Conservation (phyloP, 129 eudicot genomes). For the Glebionis coronaria region DNA sequence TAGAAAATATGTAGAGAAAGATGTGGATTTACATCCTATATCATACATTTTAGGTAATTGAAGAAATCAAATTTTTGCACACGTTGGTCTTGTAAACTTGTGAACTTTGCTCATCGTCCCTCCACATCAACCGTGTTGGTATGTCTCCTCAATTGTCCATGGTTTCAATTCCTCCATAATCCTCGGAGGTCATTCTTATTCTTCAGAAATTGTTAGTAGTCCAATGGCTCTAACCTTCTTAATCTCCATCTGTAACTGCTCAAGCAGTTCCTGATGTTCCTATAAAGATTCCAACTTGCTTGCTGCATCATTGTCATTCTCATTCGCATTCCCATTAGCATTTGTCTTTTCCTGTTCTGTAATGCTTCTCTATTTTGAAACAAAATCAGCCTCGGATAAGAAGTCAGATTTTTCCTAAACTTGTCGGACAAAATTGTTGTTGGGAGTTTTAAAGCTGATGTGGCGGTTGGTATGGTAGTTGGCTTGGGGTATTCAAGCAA, state of each 20-base stretch:
- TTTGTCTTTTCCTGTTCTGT: background rate
- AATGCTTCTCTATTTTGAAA: conserved; percentile 5
- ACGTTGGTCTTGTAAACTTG: conserved; percentile 74
- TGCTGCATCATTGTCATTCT: conserved; percentile 35
- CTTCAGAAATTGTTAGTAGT: conserved; percentile 90
- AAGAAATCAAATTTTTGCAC: conserved; percentile 93
- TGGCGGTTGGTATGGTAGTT: too few species aligned
- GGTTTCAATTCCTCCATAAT: conserved; percentile 81
- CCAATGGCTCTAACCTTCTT: conserved; percentile 82
- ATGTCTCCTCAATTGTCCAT: conserved; percentile 83
- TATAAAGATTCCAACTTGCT: conserved; percentile 74
- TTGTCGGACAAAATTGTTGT: too few species aligned
- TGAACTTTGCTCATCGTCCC: conserved; percentile 65
- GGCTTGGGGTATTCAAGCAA: too few species aligned
- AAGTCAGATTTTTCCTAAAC: conserved; percentile 40
- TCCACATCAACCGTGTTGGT: conserved; percentile 54
- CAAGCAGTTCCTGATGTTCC: conserved; percentile 98
- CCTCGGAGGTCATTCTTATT: conserved; percentile 71
- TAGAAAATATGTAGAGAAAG: conserved; percentile 17
- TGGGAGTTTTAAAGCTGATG: too few species aligned
- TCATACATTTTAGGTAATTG: conserved; percentile 97
- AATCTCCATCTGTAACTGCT: conserved; percentile 86
- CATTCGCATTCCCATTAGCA: conserved; percentile 20
- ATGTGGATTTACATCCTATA: conserved; percentile 48
- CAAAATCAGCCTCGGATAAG: conserved; percentile 47